phyloP scores from a whole-genome alignment of 768 basidiomycete species.

The Calvatia gigantea region DNA sequence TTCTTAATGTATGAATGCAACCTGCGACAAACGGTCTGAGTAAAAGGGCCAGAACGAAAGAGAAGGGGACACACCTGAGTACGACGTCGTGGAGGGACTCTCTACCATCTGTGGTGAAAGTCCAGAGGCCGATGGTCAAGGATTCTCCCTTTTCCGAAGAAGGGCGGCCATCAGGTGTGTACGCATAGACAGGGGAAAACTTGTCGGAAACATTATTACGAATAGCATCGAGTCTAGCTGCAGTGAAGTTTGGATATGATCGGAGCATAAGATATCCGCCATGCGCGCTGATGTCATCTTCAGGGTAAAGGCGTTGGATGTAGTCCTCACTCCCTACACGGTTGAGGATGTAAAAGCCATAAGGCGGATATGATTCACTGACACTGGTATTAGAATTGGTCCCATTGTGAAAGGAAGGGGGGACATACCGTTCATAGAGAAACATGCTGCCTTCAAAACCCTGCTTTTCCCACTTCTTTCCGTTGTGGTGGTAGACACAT shows the following conservation, averaged over 20 bases:
- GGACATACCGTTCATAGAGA: conserved; percentile 76
- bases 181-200: conserved; percentile 46
- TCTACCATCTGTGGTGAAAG: conserved; percentile 62
- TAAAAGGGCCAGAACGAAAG: neutral
- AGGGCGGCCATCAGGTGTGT: conserved; percentile 39
- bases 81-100: conserved; percentile 73
- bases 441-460: conserved; percentile 90
- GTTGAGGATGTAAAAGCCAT: conserved; percentile 84
- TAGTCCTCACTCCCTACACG: conserved; percentile 79
- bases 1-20: conserved; percentile 65
- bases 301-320: conserved; percentile 69
- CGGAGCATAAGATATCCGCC: conserved; percentile 72
- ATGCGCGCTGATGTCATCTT: conserved; percentile 65
- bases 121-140: conserved; percentile 72
- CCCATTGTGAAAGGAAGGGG: neutral
- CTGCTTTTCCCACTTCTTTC: conserved; percentile 75
- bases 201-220: conserved; percentile 29
- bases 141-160: conserved; percentile 50
- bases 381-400: conserved; percentile 11
- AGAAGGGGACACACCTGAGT: conserved; percentile 45
- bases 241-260: conserved; percentile 68
- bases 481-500: conserved; percentile 76
- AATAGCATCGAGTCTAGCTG: conserved; percentile 38
- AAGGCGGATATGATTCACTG: conserved; percentile 76
- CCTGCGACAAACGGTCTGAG: conserved; percentile 27